A percentile compares a stretch with the other conserved stretches of the same genome.
Evolutionary conservation across 140 eudicot genomes (phyloP).

Genomic region (Bidens hawaiensis): DNA sequence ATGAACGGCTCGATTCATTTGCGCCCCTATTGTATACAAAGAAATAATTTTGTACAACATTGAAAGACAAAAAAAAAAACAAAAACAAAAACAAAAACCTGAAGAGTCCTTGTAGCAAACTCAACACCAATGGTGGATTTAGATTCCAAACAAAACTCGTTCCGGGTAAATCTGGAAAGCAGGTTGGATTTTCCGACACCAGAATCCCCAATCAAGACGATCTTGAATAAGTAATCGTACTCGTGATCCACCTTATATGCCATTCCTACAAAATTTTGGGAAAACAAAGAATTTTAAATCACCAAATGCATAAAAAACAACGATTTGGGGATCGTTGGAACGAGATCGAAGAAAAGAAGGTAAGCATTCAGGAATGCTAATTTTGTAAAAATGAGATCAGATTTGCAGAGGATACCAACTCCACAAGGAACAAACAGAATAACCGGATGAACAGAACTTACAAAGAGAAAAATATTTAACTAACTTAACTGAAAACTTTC

Average conservation of each 20-base stretch:
- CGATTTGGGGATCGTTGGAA: no score
- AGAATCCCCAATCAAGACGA: not conserved
- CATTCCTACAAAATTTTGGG: constrained; percentile 30
- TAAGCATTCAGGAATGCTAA: constrained; percentile 10
- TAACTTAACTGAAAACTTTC: not conserved
- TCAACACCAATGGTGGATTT: constrained; percentile 55
- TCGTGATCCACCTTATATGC: constrained; percentile 50
- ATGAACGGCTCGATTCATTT: no score
- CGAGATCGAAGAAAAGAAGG: not conserved
- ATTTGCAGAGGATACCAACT: constrained; percentile 3
- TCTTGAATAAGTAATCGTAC: constrained; percentile 8
- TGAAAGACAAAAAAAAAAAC: no score
- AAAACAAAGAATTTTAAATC: not conserved
- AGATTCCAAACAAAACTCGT: constrained; percentile 22
- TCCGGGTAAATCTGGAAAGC: constrained; percentile 17
- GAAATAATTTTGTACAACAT: not conserved
- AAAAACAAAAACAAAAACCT: constrained; percentile 31
- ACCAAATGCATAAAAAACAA: not conserved
- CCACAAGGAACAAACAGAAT: not conserved
- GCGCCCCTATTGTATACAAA: no score
- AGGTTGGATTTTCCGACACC: constrained; percentile 9
- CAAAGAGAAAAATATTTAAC: not conserved
- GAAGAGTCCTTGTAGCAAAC: constrained; percentile 69
- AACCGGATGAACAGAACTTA: constrained; percentile 6
- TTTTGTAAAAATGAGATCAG: not conserved